Evolutionary conservation across 164 flowering plant species (phyloP).

Genomic region (grape (Vitis vinifera)): ASM3070453v1 NC_081808.1:871001-871500

Average conservation of each 20-base stretch:
- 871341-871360: constrained; percentile 54
- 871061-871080: constrained; percentile 52
- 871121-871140: constrained; percentile 48
- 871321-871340: constrained; percentile 63
- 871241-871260: constrained; percentile 53
- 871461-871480: constrained; percentile 51
- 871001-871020: constrained; percentile 60
- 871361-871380: constrained; percentile 50
- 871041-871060: constrained; percentile 58
- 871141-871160: constrained; percentile 59
- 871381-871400: constrained; percentile 55
- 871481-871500: constrained; percentile 38
- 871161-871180: constrained; percentile 57
- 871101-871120: constrained; percentile 59
- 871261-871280: constrained; percentile 57
- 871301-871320: constrained; percentile 54
- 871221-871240: constrained; percentile 53
- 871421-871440: constrained; percentile 54
- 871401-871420: constrained; percentile 50
- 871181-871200: constrained; percentile 56
- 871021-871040: constrained; percentile 56
- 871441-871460: constrained; percentile 47
- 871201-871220: constrained; percentile 53
- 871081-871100: constrained; percentile 55
- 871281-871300: constrained; percentile 53